Percentiles rank a stretch among this genome's conserved stretches.
phyloP scores from a whole-genome alignment of 2,329 filamentous ascomycete species.

The Mollisia scopiformis region DNA sequence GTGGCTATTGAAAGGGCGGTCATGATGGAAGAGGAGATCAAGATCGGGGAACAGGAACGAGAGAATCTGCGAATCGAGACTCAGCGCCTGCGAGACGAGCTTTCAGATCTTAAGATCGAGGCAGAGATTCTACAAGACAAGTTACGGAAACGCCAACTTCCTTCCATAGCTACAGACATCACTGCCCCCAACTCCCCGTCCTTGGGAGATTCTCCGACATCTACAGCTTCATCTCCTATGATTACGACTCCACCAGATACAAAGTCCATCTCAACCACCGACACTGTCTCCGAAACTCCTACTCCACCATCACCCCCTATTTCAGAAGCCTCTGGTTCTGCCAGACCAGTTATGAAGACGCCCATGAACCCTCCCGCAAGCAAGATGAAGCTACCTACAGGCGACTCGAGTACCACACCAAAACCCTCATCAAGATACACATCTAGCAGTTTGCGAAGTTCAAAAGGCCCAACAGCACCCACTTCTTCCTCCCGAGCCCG shows the following conservation, averaged over 20 bases:
- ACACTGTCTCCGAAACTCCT: constrained; percentile 64
- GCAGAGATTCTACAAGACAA: constrained; percentile 94
- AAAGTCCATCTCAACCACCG: constrained; percentile 63
- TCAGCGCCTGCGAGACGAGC: constrained; percentile 86
- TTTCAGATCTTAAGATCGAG: constrained; percentile 92
- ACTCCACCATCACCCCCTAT: constrained; percentile 94
- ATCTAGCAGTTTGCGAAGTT: constrained; percentile 27
- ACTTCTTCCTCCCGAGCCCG: constrained; percentile 25
- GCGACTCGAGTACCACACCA: constrained; percentile 56
- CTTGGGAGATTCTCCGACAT: constrained; percentile 77
- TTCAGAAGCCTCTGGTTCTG: constrained; percentile 72
- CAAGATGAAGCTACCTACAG: constrained; percentile 58
- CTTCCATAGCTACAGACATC: constrained; percentile 63
- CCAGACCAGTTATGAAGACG: constrained; percentile 29
- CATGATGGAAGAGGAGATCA: constrained; percentile 94
- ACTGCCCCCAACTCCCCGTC: constrained; percentile 69
- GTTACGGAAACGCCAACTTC: constrained; percentile 73
- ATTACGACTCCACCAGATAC: constrained; percentile 80
- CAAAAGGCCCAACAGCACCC: constrained; percentile 28
- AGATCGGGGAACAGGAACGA: constrained; percentile 86
- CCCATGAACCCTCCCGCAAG: constrained; percentile 38
- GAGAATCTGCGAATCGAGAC: constrained; percentile 87
- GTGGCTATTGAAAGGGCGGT: constrained; percentile 89
- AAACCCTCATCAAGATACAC: constrained; percentile 44
- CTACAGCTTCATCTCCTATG: constrained; percentile 89